Conservation (phyloP, 1,284 basidiomycete species). For the Leccinum solheimii region DNA sequence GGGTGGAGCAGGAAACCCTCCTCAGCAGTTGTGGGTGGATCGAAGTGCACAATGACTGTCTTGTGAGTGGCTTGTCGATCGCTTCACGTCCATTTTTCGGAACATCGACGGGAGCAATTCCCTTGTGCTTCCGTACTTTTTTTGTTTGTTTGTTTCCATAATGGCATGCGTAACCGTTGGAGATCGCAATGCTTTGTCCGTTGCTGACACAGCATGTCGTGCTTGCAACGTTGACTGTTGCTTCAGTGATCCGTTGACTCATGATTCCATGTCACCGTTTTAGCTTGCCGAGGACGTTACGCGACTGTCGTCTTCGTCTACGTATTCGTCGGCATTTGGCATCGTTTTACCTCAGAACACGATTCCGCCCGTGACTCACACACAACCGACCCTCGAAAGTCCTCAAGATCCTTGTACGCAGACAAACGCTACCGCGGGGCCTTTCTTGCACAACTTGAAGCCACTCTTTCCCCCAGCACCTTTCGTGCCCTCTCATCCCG, state of each 20-base stretch:
- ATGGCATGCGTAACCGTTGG: constrained; percentile 4
- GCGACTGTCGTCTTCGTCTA: constrained; percentile 44
- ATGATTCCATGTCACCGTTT: constrained; percentile 20
- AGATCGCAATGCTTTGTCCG: constrained; percentile 6
- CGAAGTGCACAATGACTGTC: constrained; percentile 61
- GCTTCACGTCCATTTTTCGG: background rate
- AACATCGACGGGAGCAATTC: background rate
- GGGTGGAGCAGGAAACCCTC: constrained; percentile 71
- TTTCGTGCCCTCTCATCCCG: constrained; percentile 71
- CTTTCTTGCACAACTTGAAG: constrained; percentile 48
- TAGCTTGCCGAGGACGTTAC: constrained; percentile 52
- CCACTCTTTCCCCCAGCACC: constrained; percentile 73
- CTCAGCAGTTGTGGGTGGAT: constrained; percentile 71
- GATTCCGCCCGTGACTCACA: constrained; percentile 18
- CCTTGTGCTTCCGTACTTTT: constrained; percentile 3
- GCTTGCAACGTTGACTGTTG: constrained; percentile 7
- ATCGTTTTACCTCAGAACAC: constrained; percentile 44
- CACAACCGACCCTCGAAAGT: constrained; percentile 18
- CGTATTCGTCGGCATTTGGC: constrained; percentile 55
- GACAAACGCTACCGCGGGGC: constrained; percentile 36
- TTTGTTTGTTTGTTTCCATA: constrained; percentile 6
- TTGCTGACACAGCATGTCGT: constrained; percentile 9
- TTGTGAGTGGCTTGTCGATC: constrained; percentile 54
- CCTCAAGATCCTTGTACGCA: constrained; percentile 32
- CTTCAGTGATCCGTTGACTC: constrained; percentile 18